A percentile compares a stretch with the other conserved stretches of the same genome.
Conservation (phyloP, 768 basidiomycete genomes). For the Astraeus odoratus region DNA sequence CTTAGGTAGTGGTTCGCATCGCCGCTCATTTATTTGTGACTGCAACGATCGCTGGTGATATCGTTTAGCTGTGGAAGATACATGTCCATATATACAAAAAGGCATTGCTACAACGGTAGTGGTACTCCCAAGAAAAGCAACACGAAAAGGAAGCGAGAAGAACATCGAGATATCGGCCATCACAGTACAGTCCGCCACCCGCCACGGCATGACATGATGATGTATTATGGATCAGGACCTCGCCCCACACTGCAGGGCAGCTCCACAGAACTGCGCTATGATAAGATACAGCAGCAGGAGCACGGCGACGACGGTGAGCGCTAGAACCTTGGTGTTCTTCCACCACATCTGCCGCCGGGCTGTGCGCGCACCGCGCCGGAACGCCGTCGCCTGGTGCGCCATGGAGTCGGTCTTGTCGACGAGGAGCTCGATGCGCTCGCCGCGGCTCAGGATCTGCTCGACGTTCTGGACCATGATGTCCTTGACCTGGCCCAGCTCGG, state of each 20-base stretch:
- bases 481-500: slow-evolving; percentile 85
- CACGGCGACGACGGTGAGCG: slow-evolving; percentile 62
- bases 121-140: slow-evolving; percentile 1
- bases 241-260: slow-evolving; percentile 57
- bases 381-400: slow-evolving; percentile 90
- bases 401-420: slow-evolving; percentile 97
- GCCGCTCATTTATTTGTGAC: not conserved
- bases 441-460: slow-evolving; percentile 89
- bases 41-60: not conserved
- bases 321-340: slow-evolving; percentile 68
- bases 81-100: not conserved
- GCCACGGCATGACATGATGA: not conserved
- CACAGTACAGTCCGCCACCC: not conserved
- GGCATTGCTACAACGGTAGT: slow-evolving; percentile 7
- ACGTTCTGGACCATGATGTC: slow-evolving; percentile 99
- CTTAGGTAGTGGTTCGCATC: not conserved
- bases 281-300: slow-evolving; percentile 75
- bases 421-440: slow-evolving; percentile 91
- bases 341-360: slow-evolving; percentile 86
- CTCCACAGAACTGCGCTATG: slow-evolving; percentile 86
- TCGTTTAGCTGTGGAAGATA: not conserved
- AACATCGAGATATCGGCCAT: not conserved
- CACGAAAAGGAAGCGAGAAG: not conserved
- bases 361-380: slow-evolving; percentile 81
- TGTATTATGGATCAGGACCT: not conserved